Evolutionary conservation across 2,329 filamentous ascomycete species (phyloP).

Genomic region (Fusarium compactum): DNA sequence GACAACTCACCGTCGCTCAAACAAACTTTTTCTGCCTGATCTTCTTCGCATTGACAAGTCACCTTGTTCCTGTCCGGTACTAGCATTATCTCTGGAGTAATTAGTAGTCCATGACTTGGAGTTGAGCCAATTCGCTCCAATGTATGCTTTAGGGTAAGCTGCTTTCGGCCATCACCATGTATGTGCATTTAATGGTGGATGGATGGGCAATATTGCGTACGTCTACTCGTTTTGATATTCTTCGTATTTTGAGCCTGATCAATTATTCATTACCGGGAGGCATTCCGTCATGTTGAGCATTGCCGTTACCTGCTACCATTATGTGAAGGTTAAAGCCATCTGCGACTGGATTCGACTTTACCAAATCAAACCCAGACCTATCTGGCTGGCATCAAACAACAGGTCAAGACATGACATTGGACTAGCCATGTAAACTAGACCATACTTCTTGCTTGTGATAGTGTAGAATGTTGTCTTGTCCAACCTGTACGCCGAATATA

Average conservation of each 20-base stretch:
- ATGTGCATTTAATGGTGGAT: background rate
- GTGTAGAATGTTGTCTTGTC: too few species aligned
- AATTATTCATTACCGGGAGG: background rate
- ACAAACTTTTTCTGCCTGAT: background rate
- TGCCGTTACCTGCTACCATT: background rate
- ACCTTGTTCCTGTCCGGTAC: background rate
- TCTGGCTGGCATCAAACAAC: too few species aligned
- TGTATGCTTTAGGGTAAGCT: conserved; percentile 10
- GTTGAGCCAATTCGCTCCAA: too few species aligned
- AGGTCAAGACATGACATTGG: too few species aligned
- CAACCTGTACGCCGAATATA: too few species aligned
- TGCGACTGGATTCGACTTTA: background rate
- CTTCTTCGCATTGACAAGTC: background rate
- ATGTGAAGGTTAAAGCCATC: background rate
- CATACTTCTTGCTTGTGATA: background rate
- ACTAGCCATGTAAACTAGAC: background rate
- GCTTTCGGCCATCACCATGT: background rate
- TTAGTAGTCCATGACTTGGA: background rate
- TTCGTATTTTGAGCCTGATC: background rate
- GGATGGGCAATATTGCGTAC: background rate
- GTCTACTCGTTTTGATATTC: background rate
- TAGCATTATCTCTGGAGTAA: background rate
- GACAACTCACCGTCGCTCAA: conserved; percentile 15
- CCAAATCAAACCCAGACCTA: too few species aligned
- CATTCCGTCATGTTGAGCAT: background rate